These are phyloP conservation scores for Wickerhamiella lipophila DNA, from an alignment of 805 yeast species.

Conservation along the genomic window DNA sequence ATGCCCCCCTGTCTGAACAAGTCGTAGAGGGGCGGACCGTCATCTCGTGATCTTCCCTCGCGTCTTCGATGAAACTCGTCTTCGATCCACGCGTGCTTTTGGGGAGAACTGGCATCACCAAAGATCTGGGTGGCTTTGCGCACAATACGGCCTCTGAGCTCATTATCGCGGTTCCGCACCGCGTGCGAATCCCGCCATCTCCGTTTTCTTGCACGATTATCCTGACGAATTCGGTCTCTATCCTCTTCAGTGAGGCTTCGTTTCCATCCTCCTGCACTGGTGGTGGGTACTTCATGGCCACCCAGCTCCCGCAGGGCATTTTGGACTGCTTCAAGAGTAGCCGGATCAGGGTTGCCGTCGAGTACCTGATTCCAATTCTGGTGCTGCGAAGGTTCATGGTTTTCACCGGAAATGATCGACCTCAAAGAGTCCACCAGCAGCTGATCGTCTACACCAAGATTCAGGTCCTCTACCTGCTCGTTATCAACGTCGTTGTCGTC, in stretches of 20 bases:
- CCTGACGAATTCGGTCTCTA: slow-evolving; percentile 47
- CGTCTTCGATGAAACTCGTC: slow-evolving; percentile 57
- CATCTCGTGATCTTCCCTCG: slow-evolving; percentile 42
- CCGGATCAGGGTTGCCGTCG: slow-evolving; percentile 20
- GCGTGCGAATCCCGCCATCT: slow-evolving; percentile 73
- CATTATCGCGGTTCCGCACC: slow-evolving; percentile 77
- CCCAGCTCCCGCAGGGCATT: slow-evolving; percentile 20
- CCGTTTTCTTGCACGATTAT: slow-evolving; percentile 66
- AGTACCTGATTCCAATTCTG: slow-evolving; percentile 4
- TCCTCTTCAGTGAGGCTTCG: slow-evolving; percentile 25
- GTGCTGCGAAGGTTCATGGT: slow-evolving; percentile 1
- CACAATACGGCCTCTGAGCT: slow-evolving; percentile 62
- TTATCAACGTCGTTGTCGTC: background rate
- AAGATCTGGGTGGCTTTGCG: slow-evolving; percentile 57
- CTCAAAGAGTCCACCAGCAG: slow-evolving; percentile 14
- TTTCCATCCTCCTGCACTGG: background rate
- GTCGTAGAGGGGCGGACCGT: slow-evolving; percentile 17
- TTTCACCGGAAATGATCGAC: slow-evolving; percentile 13
- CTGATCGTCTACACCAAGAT: slow-evolving; percentile 14
- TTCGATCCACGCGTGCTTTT: slow-evolving; percentile 55
- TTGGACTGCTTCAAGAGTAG: slow-evolving; percentile 23
- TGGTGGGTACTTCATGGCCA: slow-evolving; percentile 7
- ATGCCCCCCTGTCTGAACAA: slow-evolving; percentile 18
- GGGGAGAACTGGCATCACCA: slow-evolving; percentile 47
- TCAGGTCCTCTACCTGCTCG: slow-evolving; percentile 3